These are phyloP conservation scores for Coriaria nepalensis DNA, from an alignment of 306 rosid genomes.

Conservation along the genomic window DNA sequence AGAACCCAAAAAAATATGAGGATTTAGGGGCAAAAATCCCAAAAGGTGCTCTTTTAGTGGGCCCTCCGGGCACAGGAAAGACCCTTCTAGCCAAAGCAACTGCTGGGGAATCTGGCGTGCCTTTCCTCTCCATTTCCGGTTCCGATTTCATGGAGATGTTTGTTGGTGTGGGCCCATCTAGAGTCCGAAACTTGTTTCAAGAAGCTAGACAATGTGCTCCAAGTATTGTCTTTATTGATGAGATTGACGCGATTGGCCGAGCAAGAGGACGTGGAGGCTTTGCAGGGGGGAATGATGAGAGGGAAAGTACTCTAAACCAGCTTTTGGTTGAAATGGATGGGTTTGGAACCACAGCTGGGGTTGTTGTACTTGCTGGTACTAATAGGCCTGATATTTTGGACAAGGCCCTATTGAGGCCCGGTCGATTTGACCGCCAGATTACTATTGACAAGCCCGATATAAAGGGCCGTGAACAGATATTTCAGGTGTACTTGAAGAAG, in stretches of 20 bases:
- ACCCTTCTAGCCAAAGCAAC: slow-evolving; percentile 96
- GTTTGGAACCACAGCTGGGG: slow-evolving; percentile 86
- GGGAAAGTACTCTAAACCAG: slow-evolving; percentile 93
- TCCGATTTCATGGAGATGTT: slow-evolving; percentile 97
- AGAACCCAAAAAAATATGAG: slow-evolving; percentile 86
- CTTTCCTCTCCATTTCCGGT: slow-evolving; percentile 88
- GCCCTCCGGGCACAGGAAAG: slow-evolving; percentile 98
- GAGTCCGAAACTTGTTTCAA: slow-evolving; percentile 91
- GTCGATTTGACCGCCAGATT: slow-evolving; percentile 87
- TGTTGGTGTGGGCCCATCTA: slow-evolving; percentile 95
- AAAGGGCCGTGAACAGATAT: slow-evolving; percentile 81
- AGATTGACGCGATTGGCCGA: slow-evolving; percentile 96
- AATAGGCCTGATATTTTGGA: slow-evolving; percentile 95
- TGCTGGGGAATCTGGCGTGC: slow-evolving; percentile 95
- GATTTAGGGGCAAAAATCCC: slow-evolving; percentile 95
- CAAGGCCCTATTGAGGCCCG: slow-evolving; percentile 86
- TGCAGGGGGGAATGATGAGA: slow-evolving; percentile 84
- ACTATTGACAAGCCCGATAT: slow-evolving; percentile 77
- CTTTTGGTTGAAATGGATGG: slow-evolving; percentile 98
- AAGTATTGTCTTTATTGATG: slow-evolving; percentile 88
- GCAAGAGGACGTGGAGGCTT: slow-evolving; percentile 95
- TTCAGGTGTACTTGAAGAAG: slow-evolving; percentile 69
- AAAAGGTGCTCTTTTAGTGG: slow-evolving; percentile 89
- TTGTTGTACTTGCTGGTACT: slow-evolving; percentile 97
- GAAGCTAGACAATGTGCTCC: slow-evolving; percentile 97